Evolutionary conservation across 164 flowering plant genomes (phyloP).

Genomic region (Protea cynaroides): DNA sequence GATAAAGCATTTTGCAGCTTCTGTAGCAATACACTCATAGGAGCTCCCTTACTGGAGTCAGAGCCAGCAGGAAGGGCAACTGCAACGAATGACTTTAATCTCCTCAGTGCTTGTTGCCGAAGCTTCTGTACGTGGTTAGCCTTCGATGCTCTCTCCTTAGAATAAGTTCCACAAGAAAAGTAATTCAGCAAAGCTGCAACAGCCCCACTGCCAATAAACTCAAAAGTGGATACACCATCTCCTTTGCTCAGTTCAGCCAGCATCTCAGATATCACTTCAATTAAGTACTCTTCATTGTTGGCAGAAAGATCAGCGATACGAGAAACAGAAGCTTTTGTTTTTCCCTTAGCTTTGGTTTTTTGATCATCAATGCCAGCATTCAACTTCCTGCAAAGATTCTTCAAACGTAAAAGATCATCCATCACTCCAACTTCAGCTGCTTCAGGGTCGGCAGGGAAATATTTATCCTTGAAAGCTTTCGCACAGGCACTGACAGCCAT

Average conservation of each 20-base stretch:
- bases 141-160: slow-evolving; percentile 73
- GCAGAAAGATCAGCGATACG: slow-evolving; percentile 39
- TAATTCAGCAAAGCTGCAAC: slow-evolving; percentile 81
- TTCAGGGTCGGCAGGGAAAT: slow-evolving; percentile 73
- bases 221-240: slow-evolving; percentile 96
- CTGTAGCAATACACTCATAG: slow-evolving; percentile 79
- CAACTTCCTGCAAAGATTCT: slow-evolving; percentile 72
- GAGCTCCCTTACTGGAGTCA: slow-evolving; percentile 39
- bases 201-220: slow-evolving; percentile 94
- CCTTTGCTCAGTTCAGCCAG: slow-evolving; percentile 74
- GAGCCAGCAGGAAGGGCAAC: slow-evolving; percentile 55
- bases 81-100: slow-evolving; percentile 72
- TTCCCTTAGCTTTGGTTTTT: slow-evolving; percentile 70
- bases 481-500: slow-evolving; percentile 66
- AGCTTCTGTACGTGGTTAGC: slow-evolving; percentile 62
- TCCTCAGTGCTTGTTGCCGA: slow-evolving; percentile 69
- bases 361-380: slow-evolving; percentile 65
- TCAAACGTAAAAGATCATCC: slow-evolving; percentile 79
- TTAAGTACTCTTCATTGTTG: slow-evolving; percentile 61
- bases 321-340: slow-evolving; percentile 62
- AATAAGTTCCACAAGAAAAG: slow-evolving; percentile 87
- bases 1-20: slow-evolving; percentile 94
- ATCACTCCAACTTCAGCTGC: slow-evolving; percentile 63
- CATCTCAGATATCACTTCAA: slow-evolving; percentile 68
- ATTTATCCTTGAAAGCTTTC: slow-evolving; percentile 77